These are phyloP conservation scores for Xylariales sp. DNA, from an alignment of 2,329 filamentous ascomycete species.

Conservation along the genomic window DNA sequence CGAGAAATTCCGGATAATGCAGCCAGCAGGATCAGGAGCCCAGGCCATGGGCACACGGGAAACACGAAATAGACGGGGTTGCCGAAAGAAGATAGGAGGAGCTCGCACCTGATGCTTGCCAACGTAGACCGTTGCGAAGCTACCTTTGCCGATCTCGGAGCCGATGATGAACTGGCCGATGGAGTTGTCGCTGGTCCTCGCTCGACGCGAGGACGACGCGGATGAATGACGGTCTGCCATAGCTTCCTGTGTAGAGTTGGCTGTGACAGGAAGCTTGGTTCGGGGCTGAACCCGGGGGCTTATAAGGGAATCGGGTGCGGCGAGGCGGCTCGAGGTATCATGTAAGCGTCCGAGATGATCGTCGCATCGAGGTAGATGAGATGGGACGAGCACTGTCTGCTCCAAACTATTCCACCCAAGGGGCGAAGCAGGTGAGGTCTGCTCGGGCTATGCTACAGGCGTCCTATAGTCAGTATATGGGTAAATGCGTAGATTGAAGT, in stretches of 20 bases:
- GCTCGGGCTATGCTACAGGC: neutral
- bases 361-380: slow-evolving; percentile 4
- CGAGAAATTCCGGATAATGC: neutral
- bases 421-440: neutral
- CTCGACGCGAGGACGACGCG: slow-evolving; percentile 28
- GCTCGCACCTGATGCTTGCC: slow-evolving; percentile 73
- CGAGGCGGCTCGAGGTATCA: slow-evolving; percentile 22
- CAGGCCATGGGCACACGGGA: too few relatives aligned
- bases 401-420: slow-evolving; percentile 6
- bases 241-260: slow-evolving; percentile 27
- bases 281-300: slow-evolving; percentile 25
- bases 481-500: slow-evolving; percentile 1
- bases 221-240: slow-evolving; percentile 26
- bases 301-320: slow-evolving; percentile 25
- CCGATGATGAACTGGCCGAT: slow-evolving; percentile 78
- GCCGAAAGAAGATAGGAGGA: slow-evolving; percentile 7
- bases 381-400: neutral
- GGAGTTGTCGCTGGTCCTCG: slow-evolving; percentile 33
- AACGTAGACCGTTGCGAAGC: slow-evolving; percentile 93
- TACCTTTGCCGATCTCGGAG: slow-evolving; percentile 92
- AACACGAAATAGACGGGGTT: slow-evolving; percentile 8
- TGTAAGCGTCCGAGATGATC: slow-evolving; percentile 20
- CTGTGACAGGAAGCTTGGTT: slow-evolving; percentile 27
- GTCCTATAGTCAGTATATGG: neutral
- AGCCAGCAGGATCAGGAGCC: neutral